A percentile compares a stretch with the other conserved stretches of the same genome.
phyloP scores from a whole-genome alignment of 2,329 filamentous ascomycete genomes.

The Myriosclerotinia curreyana region DNA sequence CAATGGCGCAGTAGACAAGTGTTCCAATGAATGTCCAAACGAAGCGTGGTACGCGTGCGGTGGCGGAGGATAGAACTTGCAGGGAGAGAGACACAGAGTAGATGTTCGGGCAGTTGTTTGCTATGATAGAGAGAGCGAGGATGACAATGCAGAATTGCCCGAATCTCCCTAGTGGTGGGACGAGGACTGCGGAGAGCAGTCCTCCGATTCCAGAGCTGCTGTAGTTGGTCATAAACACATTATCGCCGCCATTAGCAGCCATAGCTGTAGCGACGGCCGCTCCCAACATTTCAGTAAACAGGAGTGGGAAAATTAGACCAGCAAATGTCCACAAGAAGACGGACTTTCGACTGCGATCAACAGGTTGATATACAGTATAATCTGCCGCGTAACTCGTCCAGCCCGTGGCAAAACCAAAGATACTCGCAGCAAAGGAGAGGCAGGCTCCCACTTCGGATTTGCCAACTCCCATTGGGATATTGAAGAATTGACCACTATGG shows the following conservation, averaged over 20 bases:
- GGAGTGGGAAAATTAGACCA: constrained; percentile 67
- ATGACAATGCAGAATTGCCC: constrained; percentile 70
- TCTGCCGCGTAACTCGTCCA: constrained; percentile 76
- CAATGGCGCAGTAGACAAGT: constrained; percentile 62
- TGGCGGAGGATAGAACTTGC: constrained; percentile 59
- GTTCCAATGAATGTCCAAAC: constrained; percentile 63
- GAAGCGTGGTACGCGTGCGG: constrained; percentile 63
- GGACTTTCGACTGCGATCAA: constrained; percentile 54
- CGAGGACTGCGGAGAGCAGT: constrained; percentile 58
- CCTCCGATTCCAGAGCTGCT: constrained; percentile 59
- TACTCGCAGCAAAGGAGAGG: constrained; percentile 63
- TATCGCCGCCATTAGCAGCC: constrained; percentile 49
- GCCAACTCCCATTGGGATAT: constrained; percentile 57
- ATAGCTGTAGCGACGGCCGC: constrained; percentile 67
- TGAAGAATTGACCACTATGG: constrained; percentile 62
- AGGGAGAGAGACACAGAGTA: constrained; percentile 68
- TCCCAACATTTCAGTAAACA: constrained; percentile 72
- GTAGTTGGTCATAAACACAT: constrained; percentile 57
- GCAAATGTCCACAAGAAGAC: constrained; percentile 68
- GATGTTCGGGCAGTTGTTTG: constrained; percentile 69
- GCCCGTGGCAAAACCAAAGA: constrained; percentile 67
- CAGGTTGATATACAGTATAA: constrained; percentile 76
- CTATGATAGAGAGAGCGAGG: constrained; percentile 63
- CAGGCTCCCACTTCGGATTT: constrained; percentile 57
- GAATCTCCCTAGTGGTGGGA: constrained; percentile 63